Base-by-base conservation (phyloP, 2,329 filamentous ascomycete species). In the Nemania diffusa region DNA sequence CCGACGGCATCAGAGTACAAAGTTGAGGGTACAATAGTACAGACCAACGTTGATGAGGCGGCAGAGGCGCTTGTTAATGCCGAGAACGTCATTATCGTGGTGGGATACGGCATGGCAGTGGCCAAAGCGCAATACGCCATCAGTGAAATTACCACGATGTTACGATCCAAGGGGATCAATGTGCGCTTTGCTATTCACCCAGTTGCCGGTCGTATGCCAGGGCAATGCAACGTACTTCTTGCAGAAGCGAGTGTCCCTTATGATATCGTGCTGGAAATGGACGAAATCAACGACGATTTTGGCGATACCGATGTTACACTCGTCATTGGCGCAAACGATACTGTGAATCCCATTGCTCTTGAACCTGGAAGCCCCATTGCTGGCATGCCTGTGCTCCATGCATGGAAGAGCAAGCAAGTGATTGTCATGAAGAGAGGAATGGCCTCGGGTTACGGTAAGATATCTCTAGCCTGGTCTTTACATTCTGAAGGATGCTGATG, bases 231-330 rank as follows among this genome's bases (percentile, higher is more conserved):
- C 75, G 93, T 97, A 3, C 84, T 97, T 2, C 88, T 97, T 15
- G 94, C 94, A 0, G 94, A 97, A 79, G 94, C 94, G 0, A 91
- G 87, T 37, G 94, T 97, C 32, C 93, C 93, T 2, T 97, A 97
- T 75, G 94, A 97, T 73, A 95, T 97, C 63, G 93, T 97, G 29
- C 85, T 97, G 52, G 93, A 97, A 81, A 97, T 97, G 93, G 94
- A 97, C 73, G 94, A 97, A 82, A 97, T 97, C 81, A 97, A 97
- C 78, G 93, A 97, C 69, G 93, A 97, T 75, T 97, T 97, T 78
- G 80, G 85, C 6, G 91, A 96, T 29, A 97, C 94, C 0, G 94
- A 97, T 74, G 84, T 97, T 9, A 94, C 92, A 0, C 87, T 97
- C 3, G 93, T 97, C 0, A 97, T 97, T 75, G 94, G 94, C 2